Base-by-base conservation (phyloP, 164 flowering plant species). In the Warburgia ugandensis region DNA sequence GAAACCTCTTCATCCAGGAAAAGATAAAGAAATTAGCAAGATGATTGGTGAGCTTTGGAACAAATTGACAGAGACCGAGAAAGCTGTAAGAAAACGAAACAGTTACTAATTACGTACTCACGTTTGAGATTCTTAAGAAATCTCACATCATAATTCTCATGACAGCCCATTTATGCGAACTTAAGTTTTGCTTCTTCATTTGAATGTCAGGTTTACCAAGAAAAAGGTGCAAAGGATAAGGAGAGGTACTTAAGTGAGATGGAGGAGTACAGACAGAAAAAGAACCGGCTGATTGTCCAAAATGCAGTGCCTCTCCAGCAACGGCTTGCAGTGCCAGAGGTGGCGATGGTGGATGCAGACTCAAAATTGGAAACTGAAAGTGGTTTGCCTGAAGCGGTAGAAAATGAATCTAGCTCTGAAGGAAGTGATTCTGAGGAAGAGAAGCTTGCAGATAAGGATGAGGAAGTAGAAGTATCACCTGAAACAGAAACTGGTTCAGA, bases 31-130 rank as follows among this genome's bases (percentile, higher is more conserved):
- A 59, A 92, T 92, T 17, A 92, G 98, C 64, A 73, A 74, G 67
- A 85, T 81, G 86, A 87, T 92, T 36, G 98, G 98, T 38, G 95
- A 87, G 33, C 61, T 75, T 10, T 92, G 98, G 98, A 87, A 69
- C 69, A 87, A 83, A 13, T 57, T 92, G 6, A 68, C 67, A 2
- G 94, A 83, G 40, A 52, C 72, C 21, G 85, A 81, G 35, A 81
- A 65, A 69, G 63, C 79, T 1, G 98, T 87, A 74, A 73, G 87
- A 20, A n/a, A 30, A 40, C 17, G 9, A 30, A 14, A 40, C 20
- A 53, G n/a, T 14, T 20, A 28, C 23, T 12, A 13, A 3, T 38
- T 12, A 12, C 11, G n/a, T n/a, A n/a, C n/a, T n/a, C n/a, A n/a
- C n/a, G n/a, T n/a, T n/a, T n/a, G n/a, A n/a, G n/a, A n/a, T n/a